Percentiles rank a stretch among this genome's conserved stretches.
These are phyloP conservation scores for Malbranchea cinnamomea DNA, from an alignment of 2,329 filamentous ascomycete genomes.

Conservation along the genomic window DNA sequence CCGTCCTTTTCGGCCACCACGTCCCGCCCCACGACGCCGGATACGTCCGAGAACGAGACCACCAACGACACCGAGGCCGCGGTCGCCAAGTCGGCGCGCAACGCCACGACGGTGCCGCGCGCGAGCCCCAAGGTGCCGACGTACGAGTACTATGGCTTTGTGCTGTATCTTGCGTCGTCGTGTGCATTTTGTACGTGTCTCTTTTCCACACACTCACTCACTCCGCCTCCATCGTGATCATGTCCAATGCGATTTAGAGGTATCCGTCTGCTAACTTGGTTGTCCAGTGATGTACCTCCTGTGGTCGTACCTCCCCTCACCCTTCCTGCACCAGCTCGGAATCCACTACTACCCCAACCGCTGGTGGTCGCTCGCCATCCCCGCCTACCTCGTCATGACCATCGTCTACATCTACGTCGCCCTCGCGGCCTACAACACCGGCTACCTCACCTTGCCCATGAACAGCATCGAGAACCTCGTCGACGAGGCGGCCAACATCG, in stretches of 20 bases:
- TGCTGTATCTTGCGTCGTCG: constrained; percentile 80
- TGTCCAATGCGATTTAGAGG: neutral
- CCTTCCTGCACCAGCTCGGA: constrained; percentile 80
- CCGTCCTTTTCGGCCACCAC: constrained; percentile 50
- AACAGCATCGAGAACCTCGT: constrained; percentile 75
- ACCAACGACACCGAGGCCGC: constrained; percentile 44
- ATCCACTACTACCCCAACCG: constrained; percentile 95
- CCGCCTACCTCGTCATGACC: constrained; percentile 75
- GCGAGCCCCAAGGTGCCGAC: constrained; percentile 92
- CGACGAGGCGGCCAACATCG: constrained; percentile 76
- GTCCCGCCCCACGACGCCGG: constrained; percentile 83
- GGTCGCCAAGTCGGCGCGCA: constrained; percentile 45
- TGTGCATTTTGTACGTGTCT: constrained; percentile 61
- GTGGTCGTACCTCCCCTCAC: constrained; percentile 85
- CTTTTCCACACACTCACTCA: constrained; percentile 20
- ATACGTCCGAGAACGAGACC: constrained; percentile 73
- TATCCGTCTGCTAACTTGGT: too few species aligned
- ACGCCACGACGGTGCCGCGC: constrained; percentile 55
- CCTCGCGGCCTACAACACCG: constrained; percentile 77
- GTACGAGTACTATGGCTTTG: constrained; percentile 98
- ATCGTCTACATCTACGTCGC: constrained; percentile 90
- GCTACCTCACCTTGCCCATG: constrained; percentile 71
- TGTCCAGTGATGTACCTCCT: constrained; percentile 44
- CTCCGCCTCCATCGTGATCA: neutral
- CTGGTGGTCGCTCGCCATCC: constrained; percentile 93